A percentile compares a stretch with the other conserved stretches of the same genome.
phyloP scores from a whole-genome alignment of 2,329 filamentous ascomycete species.

The Microcera coccophila region DNA sequence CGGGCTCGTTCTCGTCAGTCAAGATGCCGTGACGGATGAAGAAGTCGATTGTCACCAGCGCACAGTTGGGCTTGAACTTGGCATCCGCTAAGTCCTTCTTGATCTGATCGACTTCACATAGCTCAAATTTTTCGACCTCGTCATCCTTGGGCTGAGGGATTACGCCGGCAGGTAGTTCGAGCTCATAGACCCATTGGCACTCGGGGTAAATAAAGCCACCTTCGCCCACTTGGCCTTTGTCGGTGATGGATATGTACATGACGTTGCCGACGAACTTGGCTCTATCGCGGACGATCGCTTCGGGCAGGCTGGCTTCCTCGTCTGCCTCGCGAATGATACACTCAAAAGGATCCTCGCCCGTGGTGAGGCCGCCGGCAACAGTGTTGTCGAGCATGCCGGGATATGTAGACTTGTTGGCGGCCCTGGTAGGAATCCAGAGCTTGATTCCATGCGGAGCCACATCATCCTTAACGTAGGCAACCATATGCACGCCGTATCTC shows the following conservation, averaged over 20 bases:
- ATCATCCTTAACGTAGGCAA: constrained; percentile 57
- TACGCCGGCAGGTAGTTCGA: constrained; percentile 67
- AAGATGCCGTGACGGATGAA: constrained; percentile 81
- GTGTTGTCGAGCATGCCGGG: constrained; percentile 93
- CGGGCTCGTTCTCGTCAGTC: constrained; percentile 71
- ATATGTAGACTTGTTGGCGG: constrained; percentile 78
- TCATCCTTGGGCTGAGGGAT: constrained; percentile 75
- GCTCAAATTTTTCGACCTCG: constrained; percentile 81
- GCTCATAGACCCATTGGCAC: constrained; percentile 85
- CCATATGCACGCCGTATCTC: constrained; percentile 79
- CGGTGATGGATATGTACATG: constrained; percentile 80
- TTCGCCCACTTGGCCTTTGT: constrained; percentile 73
- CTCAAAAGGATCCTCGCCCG: constrained; percentile 75
- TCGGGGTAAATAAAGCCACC: constrained; percentile 82
- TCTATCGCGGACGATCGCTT: constrained; percentile 59
- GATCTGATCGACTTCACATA: constrained; percentile 75
- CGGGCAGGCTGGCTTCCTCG: constrained; percentile 82
- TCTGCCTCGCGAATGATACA: constrained; percentile 79
- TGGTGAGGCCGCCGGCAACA: constrained; percentile 74
- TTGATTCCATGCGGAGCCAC: constrained; percentile 54
- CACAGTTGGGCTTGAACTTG: constrained; percentile 91
- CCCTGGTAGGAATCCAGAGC: constrained; percentile 80
- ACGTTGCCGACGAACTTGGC: constrained; percentile 64
- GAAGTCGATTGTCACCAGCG: constrained; percentile 80
- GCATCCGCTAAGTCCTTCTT: constrained; percentile 64